Percentiles rank a stretch among this genome's conserved stretches.
These are phyloP conservation scores for Vigna mungo DNA, from an alignment of 306 rosid genomes.

Conservation along the genomic window DNA sequence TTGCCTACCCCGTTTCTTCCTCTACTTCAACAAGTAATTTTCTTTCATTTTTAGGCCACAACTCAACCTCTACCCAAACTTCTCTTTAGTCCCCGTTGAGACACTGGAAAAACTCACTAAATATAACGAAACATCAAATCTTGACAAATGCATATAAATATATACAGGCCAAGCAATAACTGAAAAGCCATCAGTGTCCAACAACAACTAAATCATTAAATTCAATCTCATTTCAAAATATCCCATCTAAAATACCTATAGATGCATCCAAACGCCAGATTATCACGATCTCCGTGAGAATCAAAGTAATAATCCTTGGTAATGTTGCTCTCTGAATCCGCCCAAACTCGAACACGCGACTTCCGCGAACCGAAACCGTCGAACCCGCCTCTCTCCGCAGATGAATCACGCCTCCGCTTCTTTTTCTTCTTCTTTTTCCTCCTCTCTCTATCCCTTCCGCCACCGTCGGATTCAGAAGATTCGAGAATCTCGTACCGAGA, in stretches of 20 bases:
- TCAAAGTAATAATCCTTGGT: constrained; percentile 81
- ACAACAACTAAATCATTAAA: not conserved
- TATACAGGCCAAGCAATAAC: not conserved
- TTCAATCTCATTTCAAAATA: constrained; percentile 2
- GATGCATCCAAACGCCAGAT: constrained; percentile 74
- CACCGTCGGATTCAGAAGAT: constrained; percentile 69
- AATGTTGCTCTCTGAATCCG: constrained; percentile 59
- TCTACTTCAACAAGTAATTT: constrained; percentile 30
- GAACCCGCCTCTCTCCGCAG: constrained; percentile 51
- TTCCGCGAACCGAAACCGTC: constrained; percentile 67
- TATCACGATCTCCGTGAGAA: constrained; percentile 80
- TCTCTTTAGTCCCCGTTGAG: not conserved
- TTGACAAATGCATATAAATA: constrained; percentile 13
- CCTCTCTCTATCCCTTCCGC: constrained; percentile 39
- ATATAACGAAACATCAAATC: constrained; percentile 7
- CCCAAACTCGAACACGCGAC: constrained; percentile 83
- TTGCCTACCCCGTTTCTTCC: constrained; percentile 20
- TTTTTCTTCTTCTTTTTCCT: constrained; percentile 55
- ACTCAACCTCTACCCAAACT: constrained; percentile 33
- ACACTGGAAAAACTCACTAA: not conserved
- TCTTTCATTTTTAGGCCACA: constrained; percentile 2
- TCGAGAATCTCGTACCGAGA: constrained; percentile 71
- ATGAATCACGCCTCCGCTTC: constrained; percentile 59
- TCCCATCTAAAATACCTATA: constrained; percentile 60
- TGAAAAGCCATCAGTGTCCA: not conserved